A percentile compares a stretch with the other conserved stretches of the same genome.
Evolutionary conservation across 768 basidiomycete species (phyloP).

Genomic region (Hygrophorus russula): DNA sequence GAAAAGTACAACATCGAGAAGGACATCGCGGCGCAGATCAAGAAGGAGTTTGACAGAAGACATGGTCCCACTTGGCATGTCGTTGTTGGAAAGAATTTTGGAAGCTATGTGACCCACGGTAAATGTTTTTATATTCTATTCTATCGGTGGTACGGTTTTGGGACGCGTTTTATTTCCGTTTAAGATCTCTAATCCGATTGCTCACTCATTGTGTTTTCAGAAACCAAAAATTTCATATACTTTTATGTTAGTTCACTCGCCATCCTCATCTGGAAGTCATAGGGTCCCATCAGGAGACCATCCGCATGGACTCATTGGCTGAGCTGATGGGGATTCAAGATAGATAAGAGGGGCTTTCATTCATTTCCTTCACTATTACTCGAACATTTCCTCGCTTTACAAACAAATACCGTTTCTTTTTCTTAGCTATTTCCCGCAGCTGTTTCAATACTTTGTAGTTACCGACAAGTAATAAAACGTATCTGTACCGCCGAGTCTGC

Average conservation of each 20-base stretch:
- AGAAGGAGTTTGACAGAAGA: conserved; percentile 93
- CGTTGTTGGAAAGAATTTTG: conserved; percentile 98
- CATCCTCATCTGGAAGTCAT: conserved; percentile 93
- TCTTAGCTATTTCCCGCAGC: too few relatives aligned
- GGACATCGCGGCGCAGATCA: conserved; percentile 96
- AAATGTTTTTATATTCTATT: conserved; percentile 18
- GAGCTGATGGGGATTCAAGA: too few relatives aligned
- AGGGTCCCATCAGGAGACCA: conserved; percentile 8
- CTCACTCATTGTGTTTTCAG: conserved; percentile 27
- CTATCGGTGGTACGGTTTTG: neutral
- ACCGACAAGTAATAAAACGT: too few relatives aligned
- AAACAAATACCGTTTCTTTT: too few relatives aligned
- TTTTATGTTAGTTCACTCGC: conserved; percentile 92
- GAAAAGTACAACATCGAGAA: conserved; percentile 94
- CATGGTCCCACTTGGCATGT: conserved; percentile 97
- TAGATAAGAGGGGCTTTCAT: too few relatives aligned
- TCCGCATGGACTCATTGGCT: too few relatives aligned
- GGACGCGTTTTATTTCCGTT: conserved; percentile 4
- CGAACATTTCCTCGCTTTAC: too few relatives aligned
- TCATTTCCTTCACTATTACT: too few relatives aligned
- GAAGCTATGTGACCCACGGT: conserved; percentile 97
- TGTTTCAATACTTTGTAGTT: too few relatives aligned
- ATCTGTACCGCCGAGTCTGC: too few relatives aligned
- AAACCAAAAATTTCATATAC: conserved; percentile 99
- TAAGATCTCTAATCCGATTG: conserved; percentile 7